Conservation (phyloP, 176 grass and related monocot genomes). For the Saccharum spontaneum region DNA sequence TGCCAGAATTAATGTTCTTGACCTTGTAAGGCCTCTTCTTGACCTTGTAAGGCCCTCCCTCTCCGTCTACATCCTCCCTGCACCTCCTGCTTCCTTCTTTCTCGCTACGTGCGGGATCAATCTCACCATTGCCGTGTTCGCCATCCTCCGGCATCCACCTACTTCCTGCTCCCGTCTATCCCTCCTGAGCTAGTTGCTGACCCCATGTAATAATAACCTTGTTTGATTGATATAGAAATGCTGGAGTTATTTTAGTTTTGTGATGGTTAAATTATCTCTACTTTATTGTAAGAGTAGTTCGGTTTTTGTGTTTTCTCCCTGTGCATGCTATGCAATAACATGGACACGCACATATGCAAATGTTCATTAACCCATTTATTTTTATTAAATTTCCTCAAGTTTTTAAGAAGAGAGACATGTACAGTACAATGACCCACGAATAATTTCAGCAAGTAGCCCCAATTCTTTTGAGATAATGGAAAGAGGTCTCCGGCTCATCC, state of each 20-base stretch:
- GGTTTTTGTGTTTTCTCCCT: not conserved
- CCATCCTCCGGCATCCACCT: not conserved
- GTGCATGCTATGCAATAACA: not conserved
- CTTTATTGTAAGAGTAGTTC: not conserved
- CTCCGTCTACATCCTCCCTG: not conserved
- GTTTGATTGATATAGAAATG: not conserved
- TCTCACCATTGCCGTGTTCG: not conserved
- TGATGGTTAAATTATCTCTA: not conserved
- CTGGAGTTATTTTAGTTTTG: not conserved
- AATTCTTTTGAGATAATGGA: no score
- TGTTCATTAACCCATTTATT: not conserved
- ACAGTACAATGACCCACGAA: no score
- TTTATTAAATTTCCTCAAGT: no score
- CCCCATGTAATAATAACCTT: not conserved
- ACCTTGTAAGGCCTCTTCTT: conserved; percentile 86
- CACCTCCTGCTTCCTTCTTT: not conserved
- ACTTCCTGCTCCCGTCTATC: conserved; percentile 35
- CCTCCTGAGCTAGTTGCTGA: conserved; percentile 51
- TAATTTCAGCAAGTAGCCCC: no score
- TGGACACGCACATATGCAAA: not conserved
- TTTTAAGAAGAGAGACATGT: no score
- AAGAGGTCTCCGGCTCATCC: no score
- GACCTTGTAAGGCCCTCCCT: conserved; percentile 65
- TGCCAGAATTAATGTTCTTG: conserved; percentile 44
- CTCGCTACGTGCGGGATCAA: not conserved